These are phyloP conservation scores for Crucibulum laeve DNA, from an alignment of 768 basidiomycete species.

Conservation along the genomic window DNA sequence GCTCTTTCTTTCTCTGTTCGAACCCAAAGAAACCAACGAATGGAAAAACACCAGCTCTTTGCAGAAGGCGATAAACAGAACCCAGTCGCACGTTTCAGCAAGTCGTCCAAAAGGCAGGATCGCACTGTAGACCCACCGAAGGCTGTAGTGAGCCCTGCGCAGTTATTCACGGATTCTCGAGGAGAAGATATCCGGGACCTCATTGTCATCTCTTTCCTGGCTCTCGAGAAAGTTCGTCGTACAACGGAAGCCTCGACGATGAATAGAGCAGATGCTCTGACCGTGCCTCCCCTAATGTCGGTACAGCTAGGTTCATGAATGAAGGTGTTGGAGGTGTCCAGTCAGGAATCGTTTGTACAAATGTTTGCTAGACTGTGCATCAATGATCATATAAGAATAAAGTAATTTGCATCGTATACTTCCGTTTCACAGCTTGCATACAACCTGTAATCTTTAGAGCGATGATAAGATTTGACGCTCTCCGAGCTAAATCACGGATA, in stretches of 20 bases:
- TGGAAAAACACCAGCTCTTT: slow-evolving; percentile 25
- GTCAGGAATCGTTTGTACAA: too few species aligned
- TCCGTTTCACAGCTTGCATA: too few species aligned
- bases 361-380: too few species aligned
- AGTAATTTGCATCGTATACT: too few species aligned
- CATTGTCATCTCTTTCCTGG: slow-evolving; percentile 34
- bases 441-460: too few species aligned
- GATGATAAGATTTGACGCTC: too few species aligned
- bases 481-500: too few species aligned
- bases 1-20: slow-evolving; percentile 1
- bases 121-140: slow-evolving; percentile 13
- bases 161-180: slow-evolving; percentile 23
- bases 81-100: slow-evolving; percentile 32
- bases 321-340: too few species aligned
- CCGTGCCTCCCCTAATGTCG: too few species aligned
- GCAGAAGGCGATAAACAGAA: slow-evolving; percentile 24
- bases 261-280: slow-evolving; percentile 11
- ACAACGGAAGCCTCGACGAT: slow-evolving; percentile 20
- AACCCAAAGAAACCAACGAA: neutral
- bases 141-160: slow-evolving; percentile 19
- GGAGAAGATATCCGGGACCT: slow-evolving; percentile 31
- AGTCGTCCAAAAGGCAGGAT: slow-evolving; percentile 18
- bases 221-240: slow-evolving; percentile 35
- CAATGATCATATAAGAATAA: too few species aligned
- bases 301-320: too few species aligned